Evolutionary conservation across 257 asterid genomes (phyloP).

Genomic region (Capsicum chinense): DNA sequence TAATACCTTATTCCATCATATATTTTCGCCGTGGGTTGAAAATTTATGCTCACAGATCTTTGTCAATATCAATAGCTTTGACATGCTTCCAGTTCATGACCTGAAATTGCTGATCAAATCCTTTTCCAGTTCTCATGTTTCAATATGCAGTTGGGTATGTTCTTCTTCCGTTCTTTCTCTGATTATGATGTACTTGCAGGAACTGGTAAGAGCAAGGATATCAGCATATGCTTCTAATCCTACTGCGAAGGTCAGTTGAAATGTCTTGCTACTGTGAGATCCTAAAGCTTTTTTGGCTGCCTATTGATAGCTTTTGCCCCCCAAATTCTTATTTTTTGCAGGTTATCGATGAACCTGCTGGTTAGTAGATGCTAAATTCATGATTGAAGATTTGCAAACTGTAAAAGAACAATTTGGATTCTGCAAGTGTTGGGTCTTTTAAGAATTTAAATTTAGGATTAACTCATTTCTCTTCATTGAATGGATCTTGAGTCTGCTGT

Average conservation of each 20-base stretch:
- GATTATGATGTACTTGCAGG: constrained; percentile 32
- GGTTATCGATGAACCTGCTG: constrained; percentile 28
- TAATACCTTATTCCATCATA: background rate
- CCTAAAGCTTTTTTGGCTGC: constrained; percentile 14
- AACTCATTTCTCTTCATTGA: background rate
- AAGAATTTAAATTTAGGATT: background rate
- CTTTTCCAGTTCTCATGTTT: background rate
- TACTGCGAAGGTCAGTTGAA: constrained; percentile 31
- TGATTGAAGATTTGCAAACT: constrained; percentile 22
- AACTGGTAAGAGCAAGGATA: constrained; percentile 29
- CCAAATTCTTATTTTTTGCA: constrained; percentile 14
- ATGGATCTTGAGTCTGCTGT: background rate
- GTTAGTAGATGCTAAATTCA: constrained; percentile 31
- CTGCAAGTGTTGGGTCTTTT: background rate
- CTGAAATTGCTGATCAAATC: constrained; percentile 14
- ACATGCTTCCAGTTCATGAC: background rate
- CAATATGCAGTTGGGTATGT: constrained; percentile 21
- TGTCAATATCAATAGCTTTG: background rate
- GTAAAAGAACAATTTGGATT: constrained; percentile 24
- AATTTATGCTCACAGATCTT: background rate
- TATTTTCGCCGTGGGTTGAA: background rate
- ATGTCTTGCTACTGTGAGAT: background rate
- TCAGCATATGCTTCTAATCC: constrained; percentile 18
- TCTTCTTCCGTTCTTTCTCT: background rate
- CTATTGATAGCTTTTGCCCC: constrained; percentile 28